phyloP scores from a whole-genome alignment of 2,329 filamentous ascomycete genomes.

The Claviceps quebecensis region DNA sequence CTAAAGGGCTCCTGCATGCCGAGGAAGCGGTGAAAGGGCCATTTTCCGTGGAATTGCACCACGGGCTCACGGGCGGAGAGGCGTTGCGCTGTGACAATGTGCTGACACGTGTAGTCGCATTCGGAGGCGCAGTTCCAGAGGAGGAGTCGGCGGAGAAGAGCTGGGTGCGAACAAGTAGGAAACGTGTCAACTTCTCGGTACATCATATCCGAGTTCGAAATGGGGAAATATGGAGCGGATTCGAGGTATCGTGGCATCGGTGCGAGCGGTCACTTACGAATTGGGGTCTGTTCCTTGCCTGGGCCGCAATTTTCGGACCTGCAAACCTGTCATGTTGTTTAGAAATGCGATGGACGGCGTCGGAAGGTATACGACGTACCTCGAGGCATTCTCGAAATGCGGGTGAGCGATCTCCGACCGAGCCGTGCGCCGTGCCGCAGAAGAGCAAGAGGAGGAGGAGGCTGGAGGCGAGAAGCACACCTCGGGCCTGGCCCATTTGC shows the following conservation, averaged over 20 bases:
- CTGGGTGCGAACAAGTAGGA: slow-evolving; percentile 28
- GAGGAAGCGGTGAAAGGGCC: slow-evolving; percentile 83
- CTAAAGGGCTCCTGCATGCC: slow-evolving; percentile 93
- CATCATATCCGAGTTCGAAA: no score
- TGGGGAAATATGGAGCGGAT: no score
- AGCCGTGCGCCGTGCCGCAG: slow-evolving; percentile 44
- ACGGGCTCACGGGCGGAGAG: slow-evolving; percentile 51
- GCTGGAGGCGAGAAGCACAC: slow-evolving; percentile 18
- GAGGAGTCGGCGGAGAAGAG: slow-evolving; percentile 71
- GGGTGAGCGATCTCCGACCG: slow-evolving; percentile 68
- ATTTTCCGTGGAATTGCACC: slow-evolving; percentile 96
- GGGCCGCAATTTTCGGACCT: slow-evolving; percentile 62
- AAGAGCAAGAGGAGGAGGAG: slow-evolving; percentile 26
- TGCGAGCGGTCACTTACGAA: slow-evolving; percentile 45
- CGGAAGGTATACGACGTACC: slow-evolving; percentile 30
- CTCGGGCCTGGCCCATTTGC: slow-evolving; percentile 19
- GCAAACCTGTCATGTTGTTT: slow-evolving; percentile 48
- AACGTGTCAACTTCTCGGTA: not conserved
- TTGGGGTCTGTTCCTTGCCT: slow-evolving; percentile 41
- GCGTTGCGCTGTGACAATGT: slow-evolving; percentile 67
- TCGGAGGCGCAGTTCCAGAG: slow-evolving; percentile 86
- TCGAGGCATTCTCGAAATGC: slow-evolving; percentile 80
- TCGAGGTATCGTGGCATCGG: no score
- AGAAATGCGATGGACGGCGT: not conserved
- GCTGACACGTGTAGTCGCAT: slow-evolving; percentile 97